Conservation (phyloP, 2,329 filamentous ascomycete genomes). For the Colletotrichum sp. region DNA sequence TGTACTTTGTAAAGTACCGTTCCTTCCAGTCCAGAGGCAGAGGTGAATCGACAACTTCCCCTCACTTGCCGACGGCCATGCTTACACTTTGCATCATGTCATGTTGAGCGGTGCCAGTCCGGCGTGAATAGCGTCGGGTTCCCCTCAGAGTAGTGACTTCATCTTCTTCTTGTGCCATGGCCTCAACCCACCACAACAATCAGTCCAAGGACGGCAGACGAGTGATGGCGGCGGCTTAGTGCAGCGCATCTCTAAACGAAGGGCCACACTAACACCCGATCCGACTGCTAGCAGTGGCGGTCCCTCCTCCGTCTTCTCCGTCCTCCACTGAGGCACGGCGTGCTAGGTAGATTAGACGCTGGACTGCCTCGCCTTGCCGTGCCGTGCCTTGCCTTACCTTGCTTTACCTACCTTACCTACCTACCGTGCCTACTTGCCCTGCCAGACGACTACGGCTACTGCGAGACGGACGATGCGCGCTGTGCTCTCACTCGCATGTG, state of each 20-base stretch:
- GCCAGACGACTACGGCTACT: neutral
- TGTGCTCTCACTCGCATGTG: neutral
- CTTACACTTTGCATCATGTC: neutral
- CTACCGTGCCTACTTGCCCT: neutral
- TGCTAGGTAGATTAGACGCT: neutral
- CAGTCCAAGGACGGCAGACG: constrained; percentile 1
- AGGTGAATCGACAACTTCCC: neutral
- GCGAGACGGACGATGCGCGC: neutral
- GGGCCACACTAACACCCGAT: neutral
- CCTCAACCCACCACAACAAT: neutral
- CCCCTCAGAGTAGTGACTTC: neutral
- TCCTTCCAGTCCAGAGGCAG: neutral
- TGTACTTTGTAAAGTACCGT: neutral
- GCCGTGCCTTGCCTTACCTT: neutral
- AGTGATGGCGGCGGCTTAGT: constrained; percentile 14
- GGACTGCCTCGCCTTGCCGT: neutral
- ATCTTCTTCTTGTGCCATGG: neutral
- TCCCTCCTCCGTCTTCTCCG: neutral
- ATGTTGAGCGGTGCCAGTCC: neutral
- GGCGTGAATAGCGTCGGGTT: neutral
- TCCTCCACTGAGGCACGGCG: neutral
- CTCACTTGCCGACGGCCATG: neutral
- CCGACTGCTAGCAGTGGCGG: neutral
- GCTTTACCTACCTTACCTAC: neutral
- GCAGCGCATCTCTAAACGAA: neutral